Evolutionary conservation across 176 grass and related monocot genomes (phyloP).

Genomic region (Ampelocalamus luodianensis): DNA sequence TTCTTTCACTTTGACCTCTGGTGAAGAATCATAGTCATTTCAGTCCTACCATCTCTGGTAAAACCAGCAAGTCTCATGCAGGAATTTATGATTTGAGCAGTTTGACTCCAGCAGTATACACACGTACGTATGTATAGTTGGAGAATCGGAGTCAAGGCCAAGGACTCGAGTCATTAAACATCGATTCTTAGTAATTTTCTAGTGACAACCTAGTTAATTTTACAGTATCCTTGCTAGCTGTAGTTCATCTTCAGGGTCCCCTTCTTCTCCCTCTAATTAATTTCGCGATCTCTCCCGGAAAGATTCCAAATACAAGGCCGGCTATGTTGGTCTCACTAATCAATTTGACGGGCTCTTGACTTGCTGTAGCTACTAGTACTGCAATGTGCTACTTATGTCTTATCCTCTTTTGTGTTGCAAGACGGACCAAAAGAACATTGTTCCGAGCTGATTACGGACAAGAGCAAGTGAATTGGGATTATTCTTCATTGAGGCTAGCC

Average conservation of each 20-base stretch:
- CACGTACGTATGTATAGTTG: neutral
- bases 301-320: constrained; percentile 38
- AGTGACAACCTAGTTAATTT: constrained; percentile 34
- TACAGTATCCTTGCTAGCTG: neutral
- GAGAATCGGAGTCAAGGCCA: no score
- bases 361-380: constrained; percentile 28
- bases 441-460: neutral
- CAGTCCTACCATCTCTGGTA: neutral
- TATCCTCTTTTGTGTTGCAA: constrained; percentile 21
- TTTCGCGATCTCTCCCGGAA: constrained; percentile 28
- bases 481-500: no score
- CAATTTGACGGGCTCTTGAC: constrained; percentile 11
- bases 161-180: constrained; percentile 25
- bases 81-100: constrained; percentile 6
- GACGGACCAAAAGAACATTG: constrained; percentile 6
- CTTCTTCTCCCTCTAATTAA: neutral
- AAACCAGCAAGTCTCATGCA: neutral
- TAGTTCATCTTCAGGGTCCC: no score
- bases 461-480: no score
- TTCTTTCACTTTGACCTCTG: neutral
- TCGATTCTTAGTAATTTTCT: constrained; percentile 36
- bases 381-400: constrained; percentile 30
- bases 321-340: constrained; percentile 15
- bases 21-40: neutral
- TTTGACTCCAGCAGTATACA: neutral